Evolutionary conservation across 169 alveolate genomes (phyloP), one percentile per base, ranked within the genome.

Genomic region (Neospora caninum): DNA sequence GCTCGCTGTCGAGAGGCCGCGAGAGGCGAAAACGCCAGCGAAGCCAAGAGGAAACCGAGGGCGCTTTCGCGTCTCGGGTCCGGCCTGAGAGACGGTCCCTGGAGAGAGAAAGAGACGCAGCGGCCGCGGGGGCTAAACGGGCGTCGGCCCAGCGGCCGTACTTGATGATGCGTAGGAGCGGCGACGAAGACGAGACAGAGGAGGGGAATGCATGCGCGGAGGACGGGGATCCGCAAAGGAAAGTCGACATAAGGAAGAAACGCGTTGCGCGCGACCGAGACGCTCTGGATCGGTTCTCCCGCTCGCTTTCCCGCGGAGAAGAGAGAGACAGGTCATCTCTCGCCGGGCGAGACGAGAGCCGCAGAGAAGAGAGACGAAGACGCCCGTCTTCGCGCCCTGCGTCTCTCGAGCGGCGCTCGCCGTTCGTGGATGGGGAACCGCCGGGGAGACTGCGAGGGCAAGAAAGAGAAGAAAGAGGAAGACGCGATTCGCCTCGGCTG

Each of bases 311-410:
- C n/a, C 34, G 34, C 4, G 73, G 34, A 10, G 64, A 53, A 53
- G 64, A 53, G 73, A 9, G n/a, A 6, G 73, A 64, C 16, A 64
- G 73, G 73, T 29, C n/a, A 29, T 27, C n/a, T 7, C 22, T 9
- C 73, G 25, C n/a, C 73, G n/a, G 73, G 16, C 25, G 16, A 9
- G 73, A 9, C 45, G 84, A 73, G 84, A 4, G 9, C 39, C 41
- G n/a, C 43, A 36, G n/a, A 43, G 84, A 20, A n/a, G 84, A 73
- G 80, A n/a, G 80, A n/a, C 80, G 80, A 25, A 69, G 80, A n/a
- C 80, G 29, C 42, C 7, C 43, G 42, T 36, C 43, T 36, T 73
- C 25, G 84, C 84, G 39, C 16, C 84, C 42, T 18, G 42, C 41
- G 42, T 73, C 84, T 22, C 84, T 9, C 9, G 39, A 31, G 39